phyloP scores from a whole-genome alignment of 2,329 filamentous ascomycete genomes.

The Paecilomyces dactylethromorphus region DNA sequence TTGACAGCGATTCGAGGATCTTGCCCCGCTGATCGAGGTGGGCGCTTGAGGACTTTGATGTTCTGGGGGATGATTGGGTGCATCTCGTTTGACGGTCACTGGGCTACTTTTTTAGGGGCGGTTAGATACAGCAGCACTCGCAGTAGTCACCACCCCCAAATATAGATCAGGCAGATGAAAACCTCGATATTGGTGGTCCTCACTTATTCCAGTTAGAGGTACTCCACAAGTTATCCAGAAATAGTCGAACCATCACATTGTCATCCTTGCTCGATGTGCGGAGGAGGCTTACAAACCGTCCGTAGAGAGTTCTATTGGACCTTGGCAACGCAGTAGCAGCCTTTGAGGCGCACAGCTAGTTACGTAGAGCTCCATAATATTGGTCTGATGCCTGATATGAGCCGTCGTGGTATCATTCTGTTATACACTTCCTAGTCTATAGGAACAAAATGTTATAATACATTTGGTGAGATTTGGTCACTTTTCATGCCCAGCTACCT shows the following conservation, averaged over 20 bases:
- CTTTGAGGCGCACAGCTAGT: not conserved
- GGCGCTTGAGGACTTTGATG: not conserved
- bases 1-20: not conserved
- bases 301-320: not conserved
- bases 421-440: not conserved
- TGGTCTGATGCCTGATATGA: not conserved
- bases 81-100: not conserved
- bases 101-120: not conserved
- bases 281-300: not conserved
- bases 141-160: not conserved
- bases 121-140: not conserved
- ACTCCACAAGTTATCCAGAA: not conserved
- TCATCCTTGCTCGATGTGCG: not conserved
- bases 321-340: not conserved
- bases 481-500: not conserved
- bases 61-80: not conserved
- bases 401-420: not conserved
- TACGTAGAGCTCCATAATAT: not conserved
- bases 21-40: not conserved
- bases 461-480: slow-evolving; percentile 7
- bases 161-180: not conserved
- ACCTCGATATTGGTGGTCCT: not conserved
- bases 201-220: not conserved
- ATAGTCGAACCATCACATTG: not conserved
- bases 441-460: not conserved